phyloP scores from a whole-genome alignment of 78 protist species.

The Isochrysis galbana region DNA sequence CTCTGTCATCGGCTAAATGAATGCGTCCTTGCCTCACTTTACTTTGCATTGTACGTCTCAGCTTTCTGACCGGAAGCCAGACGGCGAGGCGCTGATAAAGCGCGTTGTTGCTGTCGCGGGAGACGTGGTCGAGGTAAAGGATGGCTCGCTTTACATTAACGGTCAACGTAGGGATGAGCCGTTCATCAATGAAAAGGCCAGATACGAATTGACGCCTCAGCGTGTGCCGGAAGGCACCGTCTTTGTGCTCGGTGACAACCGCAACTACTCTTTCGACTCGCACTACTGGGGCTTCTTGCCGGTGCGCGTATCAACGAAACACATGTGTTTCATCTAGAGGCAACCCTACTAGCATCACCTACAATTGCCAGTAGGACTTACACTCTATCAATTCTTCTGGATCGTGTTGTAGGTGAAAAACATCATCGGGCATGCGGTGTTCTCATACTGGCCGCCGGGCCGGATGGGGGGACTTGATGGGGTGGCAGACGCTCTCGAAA shows the following conservation, averaged over 20 bases:
- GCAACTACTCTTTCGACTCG: conserved; percentile 7
- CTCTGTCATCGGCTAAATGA: no score
- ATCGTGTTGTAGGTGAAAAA: no score
- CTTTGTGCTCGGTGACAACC: conserved; percentile 27
- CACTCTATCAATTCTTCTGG: no score
- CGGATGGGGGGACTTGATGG: neutral
- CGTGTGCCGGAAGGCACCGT: neutral
- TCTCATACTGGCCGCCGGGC: conserved; percentile 8
- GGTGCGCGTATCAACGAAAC: no score
- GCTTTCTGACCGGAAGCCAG: neutral
- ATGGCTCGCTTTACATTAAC: neutral
- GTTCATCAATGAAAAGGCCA: neutral
- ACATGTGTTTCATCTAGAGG: no score
- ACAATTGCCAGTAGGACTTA: no score
- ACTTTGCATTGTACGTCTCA: no score
- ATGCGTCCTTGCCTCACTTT: no score
- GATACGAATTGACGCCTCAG: neutral
- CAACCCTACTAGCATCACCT: no score
- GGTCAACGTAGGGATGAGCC: neutral
- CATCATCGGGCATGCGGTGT: conserved; percentile 20
- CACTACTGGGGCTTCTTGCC: conserved; percentile 31
- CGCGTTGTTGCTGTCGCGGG: conserved; percentile 6
- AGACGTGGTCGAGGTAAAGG: neutral
- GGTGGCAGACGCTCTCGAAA: neutral
- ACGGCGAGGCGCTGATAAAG: conserved; percentile 25